Percentiles rank a stretch among this genome's conserved stretches.
Evolutionary conservation across 495 filamentous ascomycete species (phyloP).

Genomic region (Letharia lupina): DNA sequence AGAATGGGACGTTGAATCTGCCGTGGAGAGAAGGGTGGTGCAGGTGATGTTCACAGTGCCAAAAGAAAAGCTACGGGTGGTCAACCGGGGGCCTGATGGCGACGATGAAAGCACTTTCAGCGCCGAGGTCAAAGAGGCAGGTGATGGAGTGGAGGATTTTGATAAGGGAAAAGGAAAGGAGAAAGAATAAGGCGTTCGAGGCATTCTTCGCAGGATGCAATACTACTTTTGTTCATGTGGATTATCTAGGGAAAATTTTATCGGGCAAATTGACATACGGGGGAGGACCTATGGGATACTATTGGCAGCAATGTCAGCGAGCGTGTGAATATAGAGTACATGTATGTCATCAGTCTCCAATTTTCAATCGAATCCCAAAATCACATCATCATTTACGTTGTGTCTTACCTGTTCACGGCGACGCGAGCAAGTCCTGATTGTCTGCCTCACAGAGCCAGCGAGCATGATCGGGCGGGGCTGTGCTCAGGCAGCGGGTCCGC

Average conservation of each 20-base stretch:
- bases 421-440: neutral
- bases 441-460: constrained; percentile 9
- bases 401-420: neutral
- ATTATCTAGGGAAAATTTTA: constrained; percentile 1
- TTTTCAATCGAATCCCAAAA: neutral
- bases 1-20: constrained; percentile 87
- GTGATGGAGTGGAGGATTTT: constrained; percentile 20
- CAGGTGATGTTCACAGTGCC: constrained; percentile 94
- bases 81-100: constrained; percentile 56
- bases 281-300: neutral
- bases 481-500: constrained; percentile 15
- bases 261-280: constrained; percentile 1
- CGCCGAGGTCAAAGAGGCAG: constrained; percentile 19
- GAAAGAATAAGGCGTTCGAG: constrained; percentile 7
- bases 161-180: constrained; percentile 26
- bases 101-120: constrained; percentile 39
- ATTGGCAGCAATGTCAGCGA: constrained; percentile 9
- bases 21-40: constrained; percentile 68
- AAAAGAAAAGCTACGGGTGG: constrained; percentile 71
- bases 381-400: neutral
- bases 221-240: constrained; percentile 1
- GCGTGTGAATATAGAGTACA: neutral
- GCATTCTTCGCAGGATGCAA: neutral
- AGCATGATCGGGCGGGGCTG: constrained; percentile 8
- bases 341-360: neutral